phyloP scores from a whole-genome alignment of 2,329 filamentous ascomycete species.

The Diaporthe ampelina region DNA sequence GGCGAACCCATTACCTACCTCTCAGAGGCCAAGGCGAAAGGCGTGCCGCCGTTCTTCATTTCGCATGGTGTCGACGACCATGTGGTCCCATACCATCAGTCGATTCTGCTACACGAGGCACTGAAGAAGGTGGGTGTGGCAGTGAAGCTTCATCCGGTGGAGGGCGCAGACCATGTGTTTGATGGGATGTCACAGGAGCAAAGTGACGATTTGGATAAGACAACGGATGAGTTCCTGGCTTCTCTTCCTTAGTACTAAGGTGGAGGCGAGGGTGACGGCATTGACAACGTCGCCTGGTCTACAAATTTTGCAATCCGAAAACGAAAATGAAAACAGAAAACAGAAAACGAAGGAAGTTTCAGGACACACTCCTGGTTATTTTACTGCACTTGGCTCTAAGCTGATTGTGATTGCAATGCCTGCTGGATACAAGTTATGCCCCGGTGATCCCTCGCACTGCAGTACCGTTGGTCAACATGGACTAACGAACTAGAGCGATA shows the following conservation, averaged over 20 bases:
- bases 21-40: constrained; percentile 29
- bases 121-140: constrained; percentile 19
- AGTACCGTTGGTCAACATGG: no score
- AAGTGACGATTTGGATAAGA: constrained; percentile 32
- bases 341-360: background rate
- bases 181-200: constrained; percentile 35
- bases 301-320: no score
- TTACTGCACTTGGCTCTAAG: no score
- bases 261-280: background rate
- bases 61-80: constrained; percentile 35
- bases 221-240: constrained; percentile 38
- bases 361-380: background rate
- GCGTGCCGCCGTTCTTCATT: constrained; percentile 38
- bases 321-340: background rate
- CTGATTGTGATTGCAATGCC: no score
- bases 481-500: no score
- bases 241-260: constrained; percentile 13
- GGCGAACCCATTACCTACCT: constrained; percentile 40
- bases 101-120: constrained; percentile 35
- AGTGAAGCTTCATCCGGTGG: constrained; percentile 25
- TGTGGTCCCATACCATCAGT: constrained; percentile 37
- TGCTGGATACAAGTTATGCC: no score
- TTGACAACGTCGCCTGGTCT: no score
- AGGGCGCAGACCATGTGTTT: constrained; percentile 38
- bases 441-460: no score